Conservation (phyloP, 2,329 filamentous ascomycete genomes). For the Fusarium sp. region DNA sequence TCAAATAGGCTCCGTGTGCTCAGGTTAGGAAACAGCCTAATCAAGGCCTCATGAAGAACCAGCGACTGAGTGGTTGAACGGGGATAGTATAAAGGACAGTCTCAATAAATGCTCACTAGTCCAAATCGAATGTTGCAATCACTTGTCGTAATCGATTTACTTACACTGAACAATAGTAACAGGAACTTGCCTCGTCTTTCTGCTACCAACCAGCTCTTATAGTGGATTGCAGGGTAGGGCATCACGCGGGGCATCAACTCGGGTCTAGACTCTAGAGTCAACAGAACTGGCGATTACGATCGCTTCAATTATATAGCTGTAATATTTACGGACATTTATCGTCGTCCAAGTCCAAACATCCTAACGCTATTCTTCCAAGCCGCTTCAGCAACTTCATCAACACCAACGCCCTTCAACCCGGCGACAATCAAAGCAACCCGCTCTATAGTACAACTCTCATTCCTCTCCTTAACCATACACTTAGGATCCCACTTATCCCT, state of each 20-base stretch:
- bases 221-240: not conserved
- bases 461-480: constrained; percentile 62
- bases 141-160: too few relatives aligned
- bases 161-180: too few relatives aligned
- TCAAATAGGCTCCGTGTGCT: too few relatives aligned
- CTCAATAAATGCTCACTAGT: too few relatives aligned
- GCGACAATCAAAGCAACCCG: constrained; percentile 60
- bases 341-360: constrained; percentile 47
- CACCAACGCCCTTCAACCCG: constrained; percentile 56
- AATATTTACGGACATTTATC: constrained; percentile 2
- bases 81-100: too few relatives aligned
- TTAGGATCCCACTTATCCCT: constrained; percentile 59
- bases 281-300: not conserved
- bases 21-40: too few relatives aligned
- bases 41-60: too few relatives aligned
- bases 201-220: not conserved
- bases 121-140: too few relatives aligned
- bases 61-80: too few relatives aligned
- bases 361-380: constrained; percentile 51
- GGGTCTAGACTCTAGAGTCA: not conserved
- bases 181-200: too few relatives aligned
- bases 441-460: constrained; percentile 62
- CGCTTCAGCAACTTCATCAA: constrained; percentile 56
- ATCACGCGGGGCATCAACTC: not conserved
- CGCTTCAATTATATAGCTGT: not conserved